Conservation (phyloP, 2,329 filamentous ascomycete species). For the Rhexocercosporidium sp. region DNA sequence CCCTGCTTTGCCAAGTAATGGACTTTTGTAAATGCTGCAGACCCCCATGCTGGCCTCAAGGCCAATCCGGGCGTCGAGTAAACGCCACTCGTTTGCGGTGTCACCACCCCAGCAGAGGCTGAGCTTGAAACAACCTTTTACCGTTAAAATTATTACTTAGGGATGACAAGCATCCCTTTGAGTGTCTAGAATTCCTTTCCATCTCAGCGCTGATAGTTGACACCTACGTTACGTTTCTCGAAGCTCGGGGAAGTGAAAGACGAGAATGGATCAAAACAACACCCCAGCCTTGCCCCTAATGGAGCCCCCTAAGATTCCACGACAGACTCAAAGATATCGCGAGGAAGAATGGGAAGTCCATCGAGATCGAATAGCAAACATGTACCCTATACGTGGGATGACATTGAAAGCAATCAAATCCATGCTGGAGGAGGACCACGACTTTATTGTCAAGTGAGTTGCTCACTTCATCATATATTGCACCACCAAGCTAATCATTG, state of each 20-base stretch:
- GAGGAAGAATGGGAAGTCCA: slow-evolving; percentile 14
- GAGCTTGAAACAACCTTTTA: background rate
- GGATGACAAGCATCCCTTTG: background rate
- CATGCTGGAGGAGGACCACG: background rate
- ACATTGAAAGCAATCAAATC: background rate
- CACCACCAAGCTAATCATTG: background rate
- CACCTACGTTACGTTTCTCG: background rate
- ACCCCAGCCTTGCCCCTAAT: background rate
- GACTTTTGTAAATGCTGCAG: background rate
- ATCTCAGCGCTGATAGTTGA: background rate
- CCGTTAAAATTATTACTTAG: background rate
- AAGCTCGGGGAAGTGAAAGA: background rate
- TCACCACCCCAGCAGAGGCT: background rate
- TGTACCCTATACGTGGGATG: slow-evolving; percentile 6
- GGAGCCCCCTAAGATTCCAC: background rate
- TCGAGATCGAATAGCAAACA: background rate
- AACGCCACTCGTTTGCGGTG: background rate
- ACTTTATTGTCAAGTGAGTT: slow-evolving; percentile 13
- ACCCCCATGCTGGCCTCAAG: background rate
- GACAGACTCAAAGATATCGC: background rate
- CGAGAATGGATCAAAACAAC: background rate
- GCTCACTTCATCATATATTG: background rate
- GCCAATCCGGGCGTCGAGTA: background rate
- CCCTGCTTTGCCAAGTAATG: background rate
- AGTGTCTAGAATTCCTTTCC: background rate